These are phyloP conservation scores for Spathaspora arborariae DNA, from an alignment of 805 yeast species.

Conservation along the genomic window DNA sequence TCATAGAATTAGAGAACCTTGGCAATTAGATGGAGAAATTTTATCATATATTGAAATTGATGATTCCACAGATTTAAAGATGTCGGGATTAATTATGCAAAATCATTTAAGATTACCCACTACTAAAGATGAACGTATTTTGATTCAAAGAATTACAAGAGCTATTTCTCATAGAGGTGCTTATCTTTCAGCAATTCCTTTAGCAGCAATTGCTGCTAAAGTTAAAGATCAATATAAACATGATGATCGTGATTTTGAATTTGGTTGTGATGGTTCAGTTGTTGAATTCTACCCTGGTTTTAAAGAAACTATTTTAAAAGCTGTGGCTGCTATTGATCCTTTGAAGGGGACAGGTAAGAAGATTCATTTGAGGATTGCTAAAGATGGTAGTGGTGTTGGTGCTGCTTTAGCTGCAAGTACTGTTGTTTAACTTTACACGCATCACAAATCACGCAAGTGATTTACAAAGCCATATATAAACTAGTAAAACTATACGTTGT, in stretches of 20 bases:
- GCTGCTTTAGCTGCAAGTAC: slow-evolving; percentile 83
- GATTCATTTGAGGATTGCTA: slow-evolving; percentile 74
- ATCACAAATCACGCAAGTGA: no score
- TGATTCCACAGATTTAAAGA: slow-evolving; percentile 65
- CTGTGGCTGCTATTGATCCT: slow-evolving; percentile 63
- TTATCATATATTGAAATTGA: slow-evolving; percentile 85
- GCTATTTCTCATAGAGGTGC: slow-evolving; percentile 91
- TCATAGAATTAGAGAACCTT: slow-evolving; percentile 70
- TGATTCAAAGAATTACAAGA: slow-evolving; percentile 68
- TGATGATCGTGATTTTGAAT: slow-evolving; percentile 65
- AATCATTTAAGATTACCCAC: slow-evolving; percentile 71
- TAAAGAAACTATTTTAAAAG: slow-evolving; percentile 75
- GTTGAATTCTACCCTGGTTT: slow-evolving; percentile 92
- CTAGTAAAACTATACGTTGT: no score
- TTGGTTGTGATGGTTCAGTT: slow-evolving; percentile 95
- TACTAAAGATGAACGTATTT: slow-evolving; percentile 63
- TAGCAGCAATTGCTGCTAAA: slow-evolving; percentile 79
- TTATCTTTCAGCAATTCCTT: slow-evolving; percentile 79
- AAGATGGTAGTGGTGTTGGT: slow-evolving; percentile 96
- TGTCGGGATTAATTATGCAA: slow-evolving; percentile 64
- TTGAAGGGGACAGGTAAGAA: slow-evolving; percentile 75
- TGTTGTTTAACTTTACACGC: not conserved
- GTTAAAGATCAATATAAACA: slow-evolving; percentile 53
- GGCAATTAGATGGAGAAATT: slow-evolving; percentile 78
- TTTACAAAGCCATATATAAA: no score